Evolutionary conservation across 805 yeast genomes (phyloP), one percentile per base, ranked within the genome.

Genomic region (Barnettozyma botsteinii): DNA sequence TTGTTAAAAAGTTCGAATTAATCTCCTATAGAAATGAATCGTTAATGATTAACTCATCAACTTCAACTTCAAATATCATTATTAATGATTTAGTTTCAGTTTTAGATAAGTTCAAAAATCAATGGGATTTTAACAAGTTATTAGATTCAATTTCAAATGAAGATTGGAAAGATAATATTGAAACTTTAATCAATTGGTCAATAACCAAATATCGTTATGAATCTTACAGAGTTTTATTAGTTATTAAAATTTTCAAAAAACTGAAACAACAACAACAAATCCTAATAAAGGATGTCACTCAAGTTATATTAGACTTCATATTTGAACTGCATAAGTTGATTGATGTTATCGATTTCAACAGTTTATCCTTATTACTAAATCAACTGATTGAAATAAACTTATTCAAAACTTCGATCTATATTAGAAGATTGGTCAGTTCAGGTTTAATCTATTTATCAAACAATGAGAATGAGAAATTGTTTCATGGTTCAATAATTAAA

Each of bases 341-440:
- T 6, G 58, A 60, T 13, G 67, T 64, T 33, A 50, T 58, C 3
- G 46, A 62, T 59, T 31, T 61, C 52, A 45, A 64, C 47, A 44
- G 57, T 12, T 28, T 75, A 13, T 74, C 76, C 47, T 64, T 67
- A 21, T 62, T 73, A 23, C 40, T 78, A 22, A 73, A 73, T 40
- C 56, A 64, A 15, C 47, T 67, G 14, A 53, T 56, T 6, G 66
- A 64, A 11, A 66, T 71, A 14, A 64, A 71, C 12, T 63, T 69
- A 35, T 62, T 72, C n/a, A 74, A 71, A 41, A 59, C 61, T 2
- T 58, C 69, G 1, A 72, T 83, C 1, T 91, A 91, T 53, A 67
- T 89, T 42, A 67, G 97, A 52, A 77, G 80, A 49, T 64, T 89
- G 27, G 88, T 91, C 33, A 86, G 96, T 9, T 79, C 93, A 1